Conservation (phyloP, 352 stramenopile species). For the Saprolegnia parasitica region DNA sequence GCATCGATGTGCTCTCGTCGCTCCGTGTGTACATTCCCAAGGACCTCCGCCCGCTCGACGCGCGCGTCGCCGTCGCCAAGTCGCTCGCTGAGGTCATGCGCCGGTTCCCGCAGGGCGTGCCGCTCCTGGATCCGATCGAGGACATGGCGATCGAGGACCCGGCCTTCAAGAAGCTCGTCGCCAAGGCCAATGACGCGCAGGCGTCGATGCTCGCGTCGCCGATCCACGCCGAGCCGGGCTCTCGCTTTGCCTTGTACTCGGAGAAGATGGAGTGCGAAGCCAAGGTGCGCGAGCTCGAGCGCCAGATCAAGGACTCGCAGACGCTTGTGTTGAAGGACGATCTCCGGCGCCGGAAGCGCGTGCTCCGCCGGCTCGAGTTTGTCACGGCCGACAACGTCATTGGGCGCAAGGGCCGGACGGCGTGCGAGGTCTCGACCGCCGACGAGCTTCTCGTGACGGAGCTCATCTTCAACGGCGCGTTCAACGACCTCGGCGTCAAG, state of each 20-base stretch:
- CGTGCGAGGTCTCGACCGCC: constrained; percentile 98
- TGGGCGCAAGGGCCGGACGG: constrained; percentile 97
- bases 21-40: constrained; percentile 83
- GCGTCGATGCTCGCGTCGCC: constrained; percentile 55
- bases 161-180: constrained; percentile 86
- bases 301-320: constrained; percentile 93
- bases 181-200: constrained; percentile 70
- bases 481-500: constrained; percentile 97
- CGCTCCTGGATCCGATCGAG: constrained; percentile 90
- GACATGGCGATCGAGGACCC: constrained; percentile 93
- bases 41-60: constrained; percentile 67
- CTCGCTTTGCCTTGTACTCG: constrained; percentile 85
- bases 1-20: constrained; percentile 72
- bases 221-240: constrained; percentile 61
- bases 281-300: constrained; percentile 88
- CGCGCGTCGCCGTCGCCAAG: constrained; percentile 68
- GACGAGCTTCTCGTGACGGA: constrained; percentile 98
- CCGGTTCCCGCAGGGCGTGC: constrained; percentile 77
- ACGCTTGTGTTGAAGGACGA: constrained; percentile 95
- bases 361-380: constrained; percentile 95
- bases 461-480: constrained; percentile 97
- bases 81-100: constrained; percentile 72
- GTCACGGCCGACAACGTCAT: constrained; percentile 95
- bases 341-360: constrained; percentile 93
- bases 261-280: constrained; percentile 89